Conservation (phyloP, 1,284 basidiomycete genomes). For the Fomitopsis palustris region DNA sequence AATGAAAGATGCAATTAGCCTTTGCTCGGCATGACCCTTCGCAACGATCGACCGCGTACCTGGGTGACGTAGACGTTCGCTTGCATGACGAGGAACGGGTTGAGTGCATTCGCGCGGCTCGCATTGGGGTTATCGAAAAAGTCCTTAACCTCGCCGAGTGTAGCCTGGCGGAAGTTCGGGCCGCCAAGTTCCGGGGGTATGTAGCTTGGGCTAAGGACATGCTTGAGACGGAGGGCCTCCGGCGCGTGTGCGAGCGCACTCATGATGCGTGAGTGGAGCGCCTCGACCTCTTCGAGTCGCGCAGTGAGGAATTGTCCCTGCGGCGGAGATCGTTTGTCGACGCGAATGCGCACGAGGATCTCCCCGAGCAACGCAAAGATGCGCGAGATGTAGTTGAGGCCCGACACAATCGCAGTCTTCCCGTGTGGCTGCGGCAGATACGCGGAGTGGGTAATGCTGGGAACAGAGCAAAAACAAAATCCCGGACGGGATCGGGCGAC, state of each 20-base stretch:
- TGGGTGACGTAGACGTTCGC: constrained; percentile 87
- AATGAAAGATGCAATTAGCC: background rate
- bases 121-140: constrained; percentile 88
- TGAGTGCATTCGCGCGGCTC: constrained; percentile 75
- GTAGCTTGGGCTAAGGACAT: constrained; percentile 41
- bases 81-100: constrained; percentile 87
- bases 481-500: constrained; percentile 21
- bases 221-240: constrained; percentile 67
- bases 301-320: constrained; percentile 81
- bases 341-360: constrained; percentile 78
- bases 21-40: no score
- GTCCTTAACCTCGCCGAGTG: constrained; percentile 82
- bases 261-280: constrained; percentile 69
- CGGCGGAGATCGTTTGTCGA: constrained; percentile 80
- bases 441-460: constrained; percentile 73
- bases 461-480: constrained; percentile 24
- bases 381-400: constrained; percentile 82
- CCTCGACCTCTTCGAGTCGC: constrained; percentile 75
- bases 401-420: constrained; percentile 78
- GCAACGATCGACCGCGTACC: constrained; percentile 35
- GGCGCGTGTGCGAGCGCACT: constrained; percentile 67
- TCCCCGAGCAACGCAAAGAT: constrained; percentile 82
- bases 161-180: constrained; percentile 70
- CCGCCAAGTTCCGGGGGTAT: constrained; percentile 62
- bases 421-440: constrained; percentile 81